phyloP scores from a whole-genome alignment of 1,139 yeast genomes.

The Arxiozyma heterogenica region DNA sequence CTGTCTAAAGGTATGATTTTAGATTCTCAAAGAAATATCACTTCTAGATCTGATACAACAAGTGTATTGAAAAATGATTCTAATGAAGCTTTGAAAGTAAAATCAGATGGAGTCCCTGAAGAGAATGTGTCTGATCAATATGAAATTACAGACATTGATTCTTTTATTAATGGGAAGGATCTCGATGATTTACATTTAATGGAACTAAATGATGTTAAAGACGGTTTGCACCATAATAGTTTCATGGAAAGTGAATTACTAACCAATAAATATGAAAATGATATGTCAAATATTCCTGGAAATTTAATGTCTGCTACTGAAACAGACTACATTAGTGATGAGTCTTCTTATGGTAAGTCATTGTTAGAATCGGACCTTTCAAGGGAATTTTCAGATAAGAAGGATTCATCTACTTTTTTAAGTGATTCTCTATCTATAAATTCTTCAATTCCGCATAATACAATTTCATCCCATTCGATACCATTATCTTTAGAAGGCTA shows the following conservation, averaged over 20 bases:
- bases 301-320: slow-evolving; percentile 12
- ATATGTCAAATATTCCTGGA: slow-evolving; percentile 2
- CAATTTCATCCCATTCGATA: slow-evolving; percentile 19
- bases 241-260: slow-evolving; percentile 5
- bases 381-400: slow-evolving; percentile 24
- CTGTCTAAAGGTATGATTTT: slow-evolving; percentile 7
- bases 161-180: slow-evolving; percentile 27
- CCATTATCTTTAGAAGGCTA: slow-evolving; percentile 23
- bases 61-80: slow-evolving; percentile 1
- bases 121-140: slow-evolving; percentile 8
- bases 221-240: not conserved
- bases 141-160: slow-evolving; percentile 26
- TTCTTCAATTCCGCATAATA: slow-evolving; percentile 15
- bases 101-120: not conserved
- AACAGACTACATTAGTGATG: slow-evolving; percentile 25
- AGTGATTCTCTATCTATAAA: slow-evolving; percentile 14
- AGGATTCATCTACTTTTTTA: slow-evolving; percentile 16
- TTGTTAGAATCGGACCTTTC: slow-evolving; percentile 34
- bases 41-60: slow-evolving; percentile 5
- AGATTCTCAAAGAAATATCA: slow-evolving; percentile 7
- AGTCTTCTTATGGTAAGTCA: slow-evolving; percentile 34
- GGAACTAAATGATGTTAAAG: slow-evolving; percentile 4
- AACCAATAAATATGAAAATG: not conserved
- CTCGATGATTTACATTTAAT: slow-evolving; percentile 19
- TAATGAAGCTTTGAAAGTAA: not conserved